phyloP scores from a whole-genome alignment of 2,329 filamentous ascomycete species.

The Curvularia lunata region DNA sequence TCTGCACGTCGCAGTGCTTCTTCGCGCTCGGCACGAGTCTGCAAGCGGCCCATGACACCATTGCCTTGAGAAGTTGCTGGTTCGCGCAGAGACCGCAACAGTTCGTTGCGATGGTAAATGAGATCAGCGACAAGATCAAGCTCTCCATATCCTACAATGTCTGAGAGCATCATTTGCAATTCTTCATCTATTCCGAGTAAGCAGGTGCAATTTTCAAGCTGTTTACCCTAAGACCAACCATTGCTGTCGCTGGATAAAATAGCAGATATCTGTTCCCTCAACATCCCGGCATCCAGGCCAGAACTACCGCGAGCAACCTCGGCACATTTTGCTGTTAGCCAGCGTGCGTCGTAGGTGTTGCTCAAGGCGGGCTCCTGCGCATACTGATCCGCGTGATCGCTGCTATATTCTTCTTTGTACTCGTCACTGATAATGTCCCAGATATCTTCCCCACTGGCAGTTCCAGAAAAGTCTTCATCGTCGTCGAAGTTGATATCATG shows the following conservation, averaged over 20 bases:
- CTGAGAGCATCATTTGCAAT: constrained; percentile 86
- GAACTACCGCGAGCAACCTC: constrained; percentile 69
- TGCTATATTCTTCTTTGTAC: constrained; percentile 69
- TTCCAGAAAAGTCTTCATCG: constrained; percentile 66
- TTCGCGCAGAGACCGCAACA: constrained; percentile 53
- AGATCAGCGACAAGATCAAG: constrained; percentile 91
- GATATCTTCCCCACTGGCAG: constrained; percentile 76
- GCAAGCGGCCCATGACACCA: constrained; percentile 62
- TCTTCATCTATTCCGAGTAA: constrained; percentile 68
- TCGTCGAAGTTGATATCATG: constrained; percentile 69
- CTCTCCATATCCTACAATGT: constrained; percentile 91
- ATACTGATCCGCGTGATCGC: constrained; percentile 66
- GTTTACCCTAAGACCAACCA: constrained; percentile 24
- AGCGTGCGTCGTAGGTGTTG: constrained; percentile 63
- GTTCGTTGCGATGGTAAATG: constrained; percentile 75
- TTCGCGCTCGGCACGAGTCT: constrained; percentile 79
- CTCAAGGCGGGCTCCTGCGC: constrained; percentile 40
- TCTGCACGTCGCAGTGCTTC: constrained; percentile 78
- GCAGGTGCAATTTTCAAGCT: background rate
- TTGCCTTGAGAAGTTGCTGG: constrained; percentile 48
- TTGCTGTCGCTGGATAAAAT: constrained; percentile 71
- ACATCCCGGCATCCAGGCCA: constrained; percentile 70
- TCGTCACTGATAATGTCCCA: constrained; percentile 90
- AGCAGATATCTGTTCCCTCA: constrained; percentile 78
- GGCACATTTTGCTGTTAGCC: constrained; percentile 74